Base-by-base conservation (phyloP, 495 filamentous ascomycete species). In the Bacidia rubella region DNA sequence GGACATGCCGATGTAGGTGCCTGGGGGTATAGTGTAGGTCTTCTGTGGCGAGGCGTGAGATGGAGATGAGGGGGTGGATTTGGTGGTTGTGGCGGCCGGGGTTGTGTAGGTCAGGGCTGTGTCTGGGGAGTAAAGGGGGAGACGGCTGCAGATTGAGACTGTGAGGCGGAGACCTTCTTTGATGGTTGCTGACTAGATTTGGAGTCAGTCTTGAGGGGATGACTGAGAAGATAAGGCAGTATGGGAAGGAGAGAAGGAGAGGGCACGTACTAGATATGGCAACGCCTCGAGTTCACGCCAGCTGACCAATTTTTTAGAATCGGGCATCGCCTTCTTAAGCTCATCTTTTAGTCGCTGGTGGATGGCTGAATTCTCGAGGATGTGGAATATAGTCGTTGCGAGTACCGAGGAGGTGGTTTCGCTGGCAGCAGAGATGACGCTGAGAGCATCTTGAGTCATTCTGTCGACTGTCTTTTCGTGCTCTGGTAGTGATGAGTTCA, bases 351-450 rank as follows among this genome's bases (percentile, higher is more conserved):
- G 57, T 11, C 53, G 47, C 9, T 47, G 15, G 43, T 53, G 54
- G 21, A 66, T 58, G 24, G 24, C 20, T 0, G 62, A 57, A 20
- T 54, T 63, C 26, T 55, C 57, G 27, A 62, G 32, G 10, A 41
- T 61, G 53, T 35, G 42, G 23, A 17, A 66, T 22, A 35, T 62
- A 11, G 66, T 62, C 11, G 58, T 56, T 3, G 62, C 55, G 29
- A 73, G 41, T 12, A 68, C 64, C 44, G 67, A 67, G 2, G 64
- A 68, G 0, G 70, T 75, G 1, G 74, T 77, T 24, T 69, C 66
- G 20, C 65, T 68, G 2, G 75, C 76, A 3, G 74, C 74, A 2
- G 59, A 64, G 17, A 76, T 63, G 11, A 76, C 53, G 0, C 62
- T 57, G 22, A 66, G 63, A 3, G 70, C 72, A 48, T 78, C 73